A percentile compares a stretch with the other conserved stretches of the same genome.
phyloP scores from a whole-genome alignment of 371 early-diverging fungal genomes.

The Rhizomucor miehei region DNA sequence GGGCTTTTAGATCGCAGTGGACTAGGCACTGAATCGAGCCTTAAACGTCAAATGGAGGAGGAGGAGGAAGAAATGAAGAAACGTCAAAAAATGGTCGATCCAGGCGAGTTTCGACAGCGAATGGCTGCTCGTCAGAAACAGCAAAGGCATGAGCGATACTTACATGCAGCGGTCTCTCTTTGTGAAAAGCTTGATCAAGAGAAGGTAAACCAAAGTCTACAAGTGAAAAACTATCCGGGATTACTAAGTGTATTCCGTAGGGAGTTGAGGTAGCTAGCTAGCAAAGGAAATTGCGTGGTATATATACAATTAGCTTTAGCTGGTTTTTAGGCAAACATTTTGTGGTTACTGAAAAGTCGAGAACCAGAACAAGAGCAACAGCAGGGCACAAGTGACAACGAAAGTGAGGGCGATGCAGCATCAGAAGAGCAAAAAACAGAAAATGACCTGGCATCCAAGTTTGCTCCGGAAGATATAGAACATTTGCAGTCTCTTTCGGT shows the following conservation, averaged over 20 bases:
- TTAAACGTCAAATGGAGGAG: constrained; percentile 42
- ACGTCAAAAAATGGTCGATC: constrained; percentile 28
- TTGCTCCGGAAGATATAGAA: constrained; percentile 22
- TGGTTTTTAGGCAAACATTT: constrained; percentile 11
- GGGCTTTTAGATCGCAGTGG: constrained; percentile 21
- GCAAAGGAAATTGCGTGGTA: not conserved
- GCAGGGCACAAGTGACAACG: not conserved
- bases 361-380: constrained; percentile 3
- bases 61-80: constrained; percentile 24
- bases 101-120: constrained; percentile 29
- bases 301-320: not conserved
- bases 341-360: constrained; percentile 17
- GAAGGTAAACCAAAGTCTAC: constrained; percentile 8
- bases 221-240: too few relatives aligned
- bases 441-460: not conserved
- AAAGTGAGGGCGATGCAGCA: constrained; percentile 6
- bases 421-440: constrained; percentile 6
- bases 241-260: constrained; percentile 7
- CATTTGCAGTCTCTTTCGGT: constrained; percentile 22
- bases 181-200: constrained; percentile 44
- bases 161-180: constrained; percentile 34
- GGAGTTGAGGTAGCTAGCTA: constrained; percentile 15
- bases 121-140: constrained; percentile 37
- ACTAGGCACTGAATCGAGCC: constrained; percentile 41
- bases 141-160: constrained; percentile 16